Base-by-base conservation (phyloP, 2,329 filamentous ascomycete species). In the Dothistroma septosporum region DNA sequence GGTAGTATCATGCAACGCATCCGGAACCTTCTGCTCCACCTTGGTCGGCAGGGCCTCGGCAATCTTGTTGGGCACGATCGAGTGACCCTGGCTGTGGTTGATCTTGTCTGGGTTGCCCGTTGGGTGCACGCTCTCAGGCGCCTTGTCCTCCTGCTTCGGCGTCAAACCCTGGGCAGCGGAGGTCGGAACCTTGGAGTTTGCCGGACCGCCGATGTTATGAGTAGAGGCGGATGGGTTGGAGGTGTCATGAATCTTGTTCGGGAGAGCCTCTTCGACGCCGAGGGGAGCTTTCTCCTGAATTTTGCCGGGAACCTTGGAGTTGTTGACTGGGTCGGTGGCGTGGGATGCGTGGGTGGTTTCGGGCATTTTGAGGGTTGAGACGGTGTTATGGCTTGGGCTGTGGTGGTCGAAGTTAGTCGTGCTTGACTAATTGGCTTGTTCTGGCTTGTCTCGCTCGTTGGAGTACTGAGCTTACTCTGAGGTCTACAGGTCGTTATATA, bases 11-110 rank as follows among this genome's bases (percentile, higher is more conserved):
- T 61, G 59, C 10, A 61, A 32, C 48, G 46, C 55, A 55, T 61
- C 59, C 1, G 59, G 59, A 2, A 61, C 49, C 47, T 61, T 61
- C 46, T 58, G 48, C 33, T 61, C 59, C 9, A 61, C 46, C 55
- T 61, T 61, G 16, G 59, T 61, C 10, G 59, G 59, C 11, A 61
- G 59, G 6, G 59, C 59, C 49, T 61, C 53, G 5, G 59, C 59
- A 35, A 61, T 57, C 41, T 61, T 61, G 55, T 61, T 61, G 5
- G 59, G 59, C 8, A 61, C 55, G 14, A 53, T 35, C 2, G 54
- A 54, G 41, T 61, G 54, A 7, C 59, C 59, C 32, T 53, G 32
- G 21, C 48, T 53, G 59, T 61, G 59, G 59, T 61, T 61, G 59
- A 57, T 41, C 32, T 61, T 61, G 31, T 61, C 59, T 7, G 48